These are phyloP conservation scores for Colletotrichum sp. DNA, from an alignment of 2,329 filamentous ascomycete species.

Conservation along the genomic window DNA sequence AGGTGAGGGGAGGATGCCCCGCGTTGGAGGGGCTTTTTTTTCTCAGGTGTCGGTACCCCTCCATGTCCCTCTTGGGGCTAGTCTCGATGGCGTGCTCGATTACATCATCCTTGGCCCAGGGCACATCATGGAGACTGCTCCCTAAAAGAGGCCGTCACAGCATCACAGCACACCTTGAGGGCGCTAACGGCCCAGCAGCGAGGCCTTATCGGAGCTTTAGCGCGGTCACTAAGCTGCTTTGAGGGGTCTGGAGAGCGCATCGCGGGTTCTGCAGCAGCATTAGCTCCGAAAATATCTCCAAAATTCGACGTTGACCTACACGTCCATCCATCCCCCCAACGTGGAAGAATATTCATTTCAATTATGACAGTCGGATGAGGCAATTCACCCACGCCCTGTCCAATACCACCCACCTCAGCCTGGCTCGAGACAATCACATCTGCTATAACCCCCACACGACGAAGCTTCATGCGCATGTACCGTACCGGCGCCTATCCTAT, in stretches of 20 bases:
- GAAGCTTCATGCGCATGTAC: background rate
- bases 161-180: background rate
- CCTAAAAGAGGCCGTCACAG: background rate
- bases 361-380: background rate
- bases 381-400: background rate
- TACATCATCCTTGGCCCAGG: slow-evolving; percentile 20
- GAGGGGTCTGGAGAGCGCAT: background rate
- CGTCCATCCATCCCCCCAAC: background rate
- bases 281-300: background rate
- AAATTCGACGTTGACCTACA: background rate
- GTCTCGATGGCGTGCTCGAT: slow-evolving; percentile 20
- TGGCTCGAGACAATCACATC: background rate
- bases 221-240: background rate
- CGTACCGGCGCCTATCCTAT: background rate
- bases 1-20: background rate
- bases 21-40: slow-evolving; percentile 17
- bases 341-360: background rate
- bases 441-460: background rate
- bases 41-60: slow-evolving; percentile 15
- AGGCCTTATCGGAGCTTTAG: background rate
- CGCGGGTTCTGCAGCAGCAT: background rate
- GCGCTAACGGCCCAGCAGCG: background rate
- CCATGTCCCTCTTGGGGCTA: slow-evolving; percentile 5
- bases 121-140: slow-evolving; percentile 9
- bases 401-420: background rate